Evolutionary conservation across 352 stramenopile species (phyloP), one percentile per base, ranked within the genome.

Genomic region (Phytophthora melonis): DNA sequence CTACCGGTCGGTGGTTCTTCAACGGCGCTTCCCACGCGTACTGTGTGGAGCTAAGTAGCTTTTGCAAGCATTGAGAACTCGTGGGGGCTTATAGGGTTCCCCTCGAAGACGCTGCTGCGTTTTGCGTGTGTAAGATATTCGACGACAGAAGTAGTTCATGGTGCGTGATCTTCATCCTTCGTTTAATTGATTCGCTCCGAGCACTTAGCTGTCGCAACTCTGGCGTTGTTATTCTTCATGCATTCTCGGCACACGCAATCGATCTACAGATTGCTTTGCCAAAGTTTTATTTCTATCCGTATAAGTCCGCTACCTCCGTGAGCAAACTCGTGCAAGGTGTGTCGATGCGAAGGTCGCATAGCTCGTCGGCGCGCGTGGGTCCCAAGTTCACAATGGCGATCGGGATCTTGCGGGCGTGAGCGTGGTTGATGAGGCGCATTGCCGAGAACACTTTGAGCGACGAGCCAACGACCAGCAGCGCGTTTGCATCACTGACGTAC

Each of bases 361-460:
- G 39, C n/a, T 84, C 80, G 66, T 98, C 94, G 0, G 83, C 93
- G 39, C 94, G 90, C 45, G 94, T 98, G 1, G 84, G 81, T 19
- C 94, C 94, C 32, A 96, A 76, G 66, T 98, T 98, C 16, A 98
- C 59, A 54, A 98, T 94, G 41, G 79, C 93, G 21, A 98, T 81
- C 8, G 84, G 88, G 53, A 95, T 88, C 32, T 88, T 81, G 16
- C 69, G 72, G 39, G 84, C 68, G 30, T 84, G 80, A 8, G 93
- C 97, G 8, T 86, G 81, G 59, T 91, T 90, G 43, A 98, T 85
- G 47, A 99, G 88, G 30, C 97, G 91, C 91, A 97, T 99, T 23
- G 93, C 95, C 3, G 93, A 98, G 72, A 98, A 97, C 7, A 99
- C 97, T 34, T 97, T 93, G 10, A 99, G 78, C 50, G 93, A 98